These are phyloP conservation scores for Barnettozyma pratensis DNA, from an alignment of 805 yeast species.

Conservation along the genomic window DNA sequence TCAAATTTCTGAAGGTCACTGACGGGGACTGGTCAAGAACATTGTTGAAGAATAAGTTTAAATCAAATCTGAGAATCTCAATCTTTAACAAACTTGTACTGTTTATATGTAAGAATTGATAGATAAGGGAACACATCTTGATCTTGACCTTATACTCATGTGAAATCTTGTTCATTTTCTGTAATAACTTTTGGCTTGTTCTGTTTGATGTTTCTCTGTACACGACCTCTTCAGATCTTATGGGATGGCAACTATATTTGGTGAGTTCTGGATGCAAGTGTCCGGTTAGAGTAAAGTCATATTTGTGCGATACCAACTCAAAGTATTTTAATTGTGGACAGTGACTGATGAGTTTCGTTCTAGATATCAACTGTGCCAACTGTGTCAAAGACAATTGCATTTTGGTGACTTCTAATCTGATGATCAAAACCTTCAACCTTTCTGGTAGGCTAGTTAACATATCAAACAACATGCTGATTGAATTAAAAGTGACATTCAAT, in stretches of 20 bases:
- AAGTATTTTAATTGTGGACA: constrained; percentile 9
- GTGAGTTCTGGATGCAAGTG: constrained; percentile 14
- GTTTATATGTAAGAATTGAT: constrained; percentile 6
- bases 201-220: neutral
- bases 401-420: constrained; percentile 10
- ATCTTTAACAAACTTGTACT: constrained; percentile 6
- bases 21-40: neutral
- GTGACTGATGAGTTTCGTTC: neutral
- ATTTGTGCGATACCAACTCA: constrained; percentile 5
- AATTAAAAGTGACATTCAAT: constrained; percentile 8
- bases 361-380: neutral
- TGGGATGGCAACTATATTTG: neutral
- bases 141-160: neutral
- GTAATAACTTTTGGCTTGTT: neutral
- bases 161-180: neutral
- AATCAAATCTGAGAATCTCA: constrained; percentile 19
- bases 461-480: constrained; percentile 1
- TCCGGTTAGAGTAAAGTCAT: neutral
- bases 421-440: constrained; percentile 5
- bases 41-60: constrained; percentile 14
- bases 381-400: neutral
- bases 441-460: constrained; percentile 5
- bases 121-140: constrained; percentile 3
- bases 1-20: constrained; percentile 16
- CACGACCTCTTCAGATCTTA: constrained; percentile 6